Evolutionary conservation across 257 asterid species (phyloP).

Genomic region (Rehmannia glutinosa): DNA sequence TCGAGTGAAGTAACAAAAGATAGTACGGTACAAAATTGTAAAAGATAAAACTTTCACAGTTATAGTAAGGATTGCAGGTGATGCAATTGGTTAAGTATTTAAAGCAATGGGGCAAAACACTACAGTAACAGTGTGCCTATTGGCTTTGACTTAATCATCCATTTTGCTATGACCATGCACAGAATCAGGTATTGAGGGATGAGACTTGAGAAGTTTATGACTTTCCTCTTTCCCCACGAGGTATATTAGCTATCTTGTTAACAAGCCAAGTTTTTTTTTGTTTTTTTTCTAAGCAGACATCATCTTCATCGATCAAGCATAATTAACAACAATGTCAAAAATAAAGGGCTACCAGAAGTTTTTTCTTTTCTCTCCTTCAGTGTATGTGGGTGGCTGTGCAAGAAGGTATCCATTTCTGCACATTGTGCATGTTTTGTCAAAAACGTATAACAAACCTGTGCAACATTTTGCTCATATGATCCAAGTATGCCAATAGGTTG

Average conservation of each 20-base stretch:
- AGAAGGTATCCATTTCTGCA: conserved; percentile 9
- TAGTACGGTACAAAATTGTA: background rate
- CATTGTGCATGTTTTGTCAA: conserved; percentile 5
- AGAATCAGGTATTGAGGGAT: conserved; percentile 2
- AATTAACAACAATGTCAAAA: background rate
- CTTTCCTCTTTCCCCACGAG: background rate
- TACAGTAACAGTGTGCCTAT: conserved; percentile 8
- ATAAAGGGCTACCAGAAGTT: conserved; percentile 1
- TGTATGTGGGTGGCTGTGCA: conserved; percentile 15
- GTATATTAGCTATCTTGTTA: conserved; percentile 4
- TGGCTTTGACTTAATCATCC: background rate
- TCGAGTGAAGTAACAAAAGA: background rate
- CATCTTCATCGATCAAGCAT: conserved; percentile 5
- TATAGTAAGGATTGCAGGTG: background rate
- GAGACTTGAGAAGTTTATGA: background rate
- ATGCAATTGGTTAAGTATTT: background rate
- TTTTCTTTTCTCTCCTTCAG: conserved; percentile 3
- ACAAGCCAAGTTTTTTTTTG: background rate
- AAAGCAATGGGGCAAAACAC: conserved; percentile 9
- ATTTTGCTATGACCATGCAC: background rate
- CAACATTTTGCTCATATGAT: conserved; percentile 79
- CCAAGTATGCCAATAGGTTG: conserved; percentile 92
- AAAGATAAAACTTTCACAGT: background rate
- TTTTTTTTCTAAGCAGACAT: background rate
- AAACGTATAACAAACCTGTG: conserved; percentile 63